These are phyloP conservation scores for Larix kaempferi DNA, from an alignment of 75 land plant species.

Conservation along the genomic window DNA sequence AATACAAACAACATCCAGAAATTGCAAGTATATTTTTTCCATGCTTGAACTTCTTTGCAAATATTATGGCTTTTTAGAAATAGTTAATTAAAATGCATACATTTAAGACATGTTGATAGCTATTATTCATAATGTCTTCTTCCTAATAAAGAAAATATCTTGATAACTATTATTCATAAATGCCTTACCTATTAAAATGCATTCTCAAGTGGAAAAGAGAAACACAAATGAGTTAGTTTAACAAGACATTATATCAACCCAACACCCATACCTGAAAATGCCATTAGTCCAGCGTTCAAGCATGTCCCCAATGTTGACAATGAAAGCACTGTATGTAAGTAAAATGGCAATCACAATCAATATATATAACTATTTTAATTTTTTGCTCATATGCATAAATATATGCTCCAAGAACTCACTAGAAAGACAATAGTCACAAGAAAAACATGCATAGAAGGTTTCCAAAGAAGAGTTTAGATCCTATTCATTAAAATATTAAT, in stretches of 20 bases:
- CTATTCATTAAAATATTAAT: neutral
- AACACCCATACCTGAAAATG: slow-evolving; percentile 62
- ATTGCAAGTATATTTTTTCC: neutral
- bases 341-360: neutral
- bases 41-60: slow-evolving; percentile 1
- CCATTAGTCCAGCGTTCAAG: slow-evolving; percentile 98
- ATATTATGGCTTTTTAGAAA: neutral
- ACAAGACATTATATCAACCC: neutral
- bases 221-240: neutral
- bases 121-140: neutral
- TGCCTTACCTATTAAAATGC: neutral
- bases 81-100: neutral
- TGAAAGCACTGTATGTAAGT: slow-evolving; percentile 63
- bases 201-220: neutral
- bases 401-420: neutral
- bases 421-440: neutral
- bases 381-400: neutral
- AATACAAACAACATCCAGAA: neutral
- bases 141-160: too few species aligned
- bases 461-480: neutral
- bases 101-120: neutral
- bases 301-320: slow-evolving; percentile 97
- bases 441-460: neutral
- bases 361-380: neutral
- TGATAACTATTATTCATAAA: neutral